A percentile compares a stretch with the other conserved stretches of the same genome.
Evolutionary conservation across 108 stramenopile genomes (phyloP).

Genomic region (Conticribra guillardii): DNA sequence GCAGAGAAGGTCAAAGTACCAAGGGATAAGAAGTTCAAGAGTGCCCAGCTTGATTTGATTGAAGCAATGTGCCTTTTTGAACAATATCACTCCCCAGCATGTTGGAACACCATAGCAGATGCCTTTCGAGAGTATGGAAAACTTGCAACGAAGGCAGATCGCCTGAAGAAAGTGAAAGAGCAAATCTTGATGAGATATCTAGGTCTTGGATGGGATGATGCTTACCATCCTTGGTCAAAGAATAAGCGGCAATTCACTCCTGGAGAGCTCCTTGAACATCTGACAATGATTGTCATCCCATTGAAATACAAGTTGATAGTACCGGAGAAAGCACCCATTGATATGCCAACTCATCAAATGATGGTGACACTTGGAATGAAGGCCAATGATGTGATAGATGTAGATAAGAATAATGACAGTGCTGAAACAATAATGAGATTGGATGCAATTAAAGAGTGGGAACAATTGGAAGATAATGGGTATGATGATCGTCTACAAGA

Average conservation of each 20-base stretch:
- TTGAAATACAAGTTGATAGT: too few species aligned
- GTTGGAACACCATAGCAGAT: background rate
- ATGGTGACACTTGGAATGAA: too few species aligned
- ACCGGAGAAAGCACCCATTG: too few species aligned
- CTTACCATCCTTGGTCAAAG: constrained; percentile 12
- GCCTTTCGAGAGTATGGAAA: background rate
- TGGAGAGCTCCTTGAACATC: constrained; percentile 1
- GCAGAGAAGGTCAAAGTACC: background rate
- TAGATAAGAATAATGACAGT: too few species aligned
- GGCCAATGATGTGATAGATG: too few species aligned
- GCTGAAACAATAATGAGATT: too few species aligned
- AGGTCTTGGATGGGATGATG: constrained; percentile 8
- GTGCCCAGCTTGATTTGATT: background rate
- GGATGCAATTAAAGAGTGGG: too few species aligned
- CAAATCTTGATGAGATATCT: constrained; percentile 1
- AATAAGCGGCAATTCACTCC: background rate
- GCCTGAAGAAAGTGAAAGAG: background rate
- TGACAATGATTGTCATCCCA: constrained; percentile 1
- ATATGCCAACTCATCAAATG: too few species aligned
- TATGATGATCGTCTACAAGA: background rate
- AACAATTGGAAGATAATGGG: background rate
- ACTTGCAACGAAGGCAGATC: constrained; percentile 1
- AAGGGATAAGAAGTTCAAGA: background rate
- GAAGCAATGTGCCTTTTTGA: constrained; percentile 1
- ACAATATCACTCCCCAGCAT: constrained; percentile 5